Percentiles rank a stretch among this genome's conserved stretches.
Evolutionary conservation across 2,329 filamentous ascomycete species (phyloP).

Genomic region (Falciphora oryzae): DNA sequence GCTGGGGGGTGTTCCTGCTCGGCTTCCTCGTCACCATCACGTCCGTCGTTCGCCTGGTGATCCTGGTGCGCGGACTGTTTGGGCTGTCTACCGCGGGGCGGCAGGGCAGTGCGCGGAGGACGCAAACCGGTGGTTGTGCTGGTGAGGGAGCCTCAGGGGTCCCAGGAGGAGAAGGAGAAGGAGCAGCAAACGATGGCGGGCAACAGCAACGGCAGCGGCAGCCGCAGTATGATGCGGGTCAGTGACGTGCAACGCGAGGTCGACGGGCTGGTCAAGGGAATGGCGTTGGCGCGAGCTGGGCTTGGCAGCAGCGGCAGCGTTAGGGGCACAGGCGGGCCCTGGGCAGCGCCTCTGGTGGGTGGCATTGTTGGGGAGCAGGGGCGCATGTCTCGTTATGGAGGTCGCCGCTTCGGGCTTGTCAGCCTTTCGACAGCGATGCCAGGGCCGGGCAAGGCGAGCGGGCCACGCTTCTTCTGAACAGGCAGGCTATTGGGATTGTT

Average conservation of each 20-base stretch:
- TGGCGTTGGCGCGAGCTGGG: constrained; percentile 12
- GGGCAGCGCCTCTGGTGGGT: background rate
- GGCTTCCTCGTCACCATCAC: constrained; percentile 29
- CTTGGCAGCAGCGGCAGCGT: no score
- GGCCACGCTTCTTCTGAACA: background rate
- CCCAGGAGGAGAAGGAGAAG: constrained; percentile 13
- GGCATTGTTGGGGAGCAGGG: constrained; percentile 10
- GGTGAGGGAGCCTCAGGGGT: background rate
- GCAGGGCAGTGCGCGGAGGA: no score
- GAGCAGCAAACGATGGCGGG: constrained; percentile 26
- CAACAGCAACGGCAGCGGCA: constrained; percentile 25
- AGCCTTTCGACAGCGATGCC: constrained; percentile 5
- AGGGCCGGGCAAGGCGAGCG: background rate
- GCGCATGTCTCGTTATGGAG: constrained; percentile 22
- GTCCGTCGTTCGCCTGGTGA: constrained; percentile 27
- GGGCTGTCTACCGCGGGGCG: constrained; percentile 19
- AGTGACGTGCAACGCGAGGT: constrained; percentile 26
- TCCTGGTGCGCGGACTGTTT: constrained; percentile 28
- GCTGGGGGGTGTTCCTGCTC: constrained; percentile 25
- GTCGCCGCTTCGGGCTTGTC: constrained; percentile 18
- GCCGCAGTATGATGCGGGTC: constrained; percentile 28
- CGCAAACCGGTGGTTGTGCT: no score
- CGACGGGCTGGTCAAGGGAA: constrained; percentile 18
- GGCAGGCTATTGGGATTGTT: background rate
- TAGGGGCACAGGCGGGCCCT: no score